Conservation (phyloP, 331 rosid species). For the Quercus lobata region DNA sequence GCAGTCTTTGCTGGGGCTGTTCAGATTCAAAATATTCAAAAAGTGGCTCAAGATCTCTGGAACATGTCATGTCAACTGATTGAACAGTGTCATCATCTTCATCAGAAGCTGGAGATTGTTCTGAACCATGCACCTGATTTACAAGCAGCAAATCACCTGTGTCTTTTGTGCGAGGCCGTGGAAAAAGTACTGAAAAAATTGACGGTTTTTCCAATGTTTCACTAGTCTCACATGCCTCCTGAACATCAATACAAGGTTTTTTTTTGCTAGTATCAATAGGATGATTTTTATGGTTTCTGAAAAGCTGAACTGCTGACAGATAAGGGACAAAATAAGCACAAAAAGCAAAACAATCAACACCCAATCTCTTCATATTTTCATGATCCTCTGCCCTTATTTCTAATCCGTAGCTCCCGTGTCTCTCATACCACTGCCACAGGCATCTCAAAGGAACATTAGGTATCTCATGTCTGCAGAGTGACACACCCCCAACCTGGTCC, state of each 20-base stretch:
- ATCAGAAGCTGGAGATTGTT: conserved; percentile 25
- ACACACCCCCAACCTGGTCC: conserved; percentile 27
- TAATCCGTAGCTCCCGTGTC: conserved; percentile 75
- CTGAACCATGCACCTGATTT: conserved; percentile 17
- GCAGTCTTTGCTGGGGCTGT: conserved; percentile 73
- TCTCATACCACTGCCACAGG: conserved; percentile 92
- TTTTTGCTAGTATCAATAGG: conserved; percentile 9
- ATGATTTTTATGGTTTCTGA: conserved; percentile 27
- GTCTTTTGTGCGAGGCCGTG: conserved; percentile 33
- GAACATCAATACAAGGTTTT: conserved; percentile 20
- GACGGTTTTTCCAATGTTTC: conserved; percentile 34
- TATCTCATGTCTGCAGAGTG: conserved; percentile 53
- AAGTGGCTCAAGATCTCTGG: conserved; percentile 55
- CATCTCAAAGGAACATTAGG: conserved; percentile 52
- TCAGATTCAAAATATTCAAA: conserved; percentile 83
- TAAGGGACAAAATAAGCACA: conserved; percentile 75
- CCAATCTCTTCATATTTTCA: conserved; percentile 35
- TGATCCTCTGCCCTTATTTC: conserved; percentile 57
- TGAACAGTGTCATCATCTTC: conserved; percentile 24
- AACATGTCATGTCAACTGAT: conserved; percentile 14
- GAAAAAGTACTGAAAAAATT: conserved; percentile 38
- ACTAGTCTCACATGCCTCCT: conserved; percentile 20
- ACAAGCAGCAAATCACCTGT: conserved; percentile 14
- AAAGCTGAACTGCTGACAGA: conserved; percentile 75
- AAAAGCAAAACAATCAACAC: conserved; percentile 36